Base-by-base conservation (phyloP, 257 asterid genomes). In the Galeopsis tetrahit region DNA sequence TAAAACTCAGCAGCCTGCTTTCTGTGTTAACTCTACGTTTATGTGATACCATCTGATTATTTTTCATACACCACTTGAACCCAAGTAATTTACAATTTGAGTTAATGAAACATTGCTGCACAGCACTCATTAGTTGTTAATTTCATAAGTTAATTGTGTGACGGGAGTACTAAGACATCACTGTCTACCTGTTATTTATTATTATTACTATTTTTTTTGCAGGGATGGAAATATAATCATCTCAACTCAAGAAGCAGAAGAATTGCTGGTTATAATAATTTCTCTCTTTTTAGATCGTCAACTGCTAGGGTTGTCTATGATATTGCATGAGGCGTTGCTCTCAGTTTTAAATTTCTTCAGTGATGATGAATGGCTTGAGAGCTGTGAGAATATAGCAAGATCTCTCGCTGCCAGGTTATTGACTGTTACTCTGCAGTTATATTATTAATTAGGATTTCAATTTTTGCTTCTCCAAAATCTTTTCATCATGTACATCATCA, bases 281-380 rank as follows among this genome's bases (percentile, higher is more conserved):
- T 78, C 81, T 43, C 78, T 92, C 80, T 90, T 87, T 77, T 82
- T 95, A 35, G 99, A 95, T 70, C 96, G 97, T 46, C 83, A 80
- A 85, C 84, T 92, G 68, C 56, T 86, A 32, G 96, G 98, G 78
- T 86, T 95, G 13, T 82, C 85, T n/a, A 72, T 73, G 73, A 35
- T 72, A 17, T 79, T 95, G 83, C 68, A 73, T 32, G 89, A 88
- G 75, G 84, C 89, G 78, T 53, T 92, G 85, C 68, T 65, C 73
- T 87, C 96, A 56, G 79, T 83, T 44, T 46, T 86, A 40, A 80
- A 73, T 74, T 90, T 70, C 84, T 95, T 92, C 70, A 77, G 73
- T 67, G 85, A 85, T 72, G 89, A 88, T 53, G 91, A 89, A 69
- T 92, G 97, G 96, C 80, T 76, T 28, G 55, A 70, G 58, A 83